Percentiles rank a stretch among this genome's conserved stretches.
These are phyloP conservation scores for Noccaea bulbosa DNA, from an alignment of 345 rosid species.

Conservation along the genomic window DNA sequence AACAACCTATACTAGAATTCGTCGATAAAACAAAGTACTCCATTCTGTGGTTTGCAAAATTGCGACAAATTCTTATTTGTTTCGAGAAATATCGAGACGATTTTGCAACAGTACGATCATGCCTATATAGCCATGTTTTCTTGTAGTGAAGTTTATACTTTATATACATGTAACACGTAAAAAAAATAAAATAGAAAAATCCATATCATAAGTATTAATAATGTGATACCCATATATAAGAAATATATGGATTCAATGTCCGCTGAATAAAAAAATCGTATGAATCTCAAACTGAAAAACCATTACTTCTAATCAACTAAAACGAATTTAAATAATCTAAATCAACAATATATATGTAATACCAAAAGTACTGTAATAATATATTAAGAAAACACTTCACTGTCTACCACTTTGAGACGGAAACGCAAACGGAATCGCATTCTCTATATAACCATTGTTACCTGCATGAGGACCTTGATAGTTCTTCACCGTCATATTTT, in stretches of 20 bases:
- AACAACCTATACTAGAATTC: too few relatives aligned
- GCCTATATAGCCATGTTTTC: too few relatives aligned
- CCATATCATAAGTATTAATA: not conserved
- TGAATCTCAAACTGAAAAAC: slow-evolving; percentile 19
- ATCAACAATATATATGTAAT: not conserved
- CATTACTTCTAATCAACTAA: slow-evolving; percentile 4
- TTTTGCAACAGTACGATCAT: too few relatives aligned
- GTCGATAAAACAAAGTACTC: too few relatives aligned
- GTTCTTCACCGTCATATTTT: slow-evolving; percentile 21
- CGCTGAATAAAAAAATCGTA: too few relatives aligned
- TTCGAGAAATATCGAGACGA: too few relatives aligned
- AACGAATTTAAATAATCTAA: not conserved
- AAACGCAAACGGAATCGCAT: slow-evolving; percentile 20
- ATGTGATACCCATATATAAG: not conserved
- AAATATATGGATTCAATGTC: not conserved
- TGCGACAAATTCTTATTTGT: too few relatives aligned
- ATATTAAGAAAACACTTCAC: not conserved
- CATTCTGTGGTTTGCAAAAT: too few relatives aligned
- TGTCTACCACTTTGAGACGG: slow-evolving; percentile 16
- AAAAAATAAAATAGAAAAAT: too few relatives aligned
- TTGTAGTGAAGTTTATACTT: too few relatives aligned
- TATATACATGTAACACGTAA: too few relatives aligned
- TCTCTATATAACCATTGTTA: slow-evolving; percentile 15
- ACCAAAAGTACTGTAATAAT: slow-evolving; percentile 8
- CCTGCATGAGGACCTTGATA: slow-evolving; percentile 14